phyloP scores from a whole-genome alignment of 2,329 filamentous ascomycete species.

The Aspergillus flavus region DNA sequence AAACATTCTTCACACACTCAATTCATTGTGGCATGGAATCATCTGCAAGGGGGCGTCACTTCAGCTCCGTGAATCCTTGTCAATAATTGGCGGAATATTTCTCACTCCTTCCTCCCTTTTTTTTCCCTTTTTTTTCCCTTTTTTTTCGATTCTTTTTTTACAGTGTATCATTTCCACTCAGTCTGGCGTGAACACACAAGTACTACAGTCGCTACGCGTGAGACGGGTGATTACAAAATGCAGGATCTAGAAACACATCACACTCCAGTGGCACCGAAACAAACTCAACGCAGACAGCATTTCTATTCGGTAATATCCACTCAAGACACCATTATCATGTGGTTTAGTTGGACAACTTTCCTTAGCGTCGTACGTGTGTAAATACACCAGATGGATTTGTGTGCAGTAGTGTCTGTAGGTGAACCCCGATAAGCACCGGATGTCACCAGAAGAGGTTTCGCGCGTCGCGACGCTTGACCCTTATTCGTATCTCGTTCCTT shows the following conservation, averaged over 20 bases:
- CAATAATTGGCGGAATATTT: neutral
- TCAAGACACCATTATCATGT: neutral
- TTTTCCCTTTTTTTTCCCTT: neutral
- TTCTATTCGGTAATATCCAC: neutral
- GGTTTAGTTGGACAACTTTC: neutral
- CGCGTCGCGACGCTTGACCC: neutral
- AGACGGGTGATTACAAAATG: neutral
- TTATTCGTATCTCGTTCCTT: neutral
- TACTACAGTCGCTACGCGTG: neutral
- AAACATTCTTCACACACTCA: neutral
- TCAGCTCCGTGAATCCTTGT: neutral
- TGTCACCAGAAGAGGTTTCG: neutral
- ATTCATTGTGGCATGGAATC: neutral
- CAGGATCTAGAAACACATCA: neutral
- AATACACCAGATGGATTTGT: neutral
- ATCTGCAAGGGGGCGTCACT: slow-evolving; percentile 10
- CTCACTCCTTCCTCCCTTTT: neutral
- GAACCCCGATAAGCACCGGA: neutral
- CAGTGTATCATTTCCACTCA: neutral
- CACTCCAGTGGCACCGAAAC: neutral
- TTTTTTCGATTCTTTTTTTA: neutral
- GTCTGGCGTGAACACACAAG: neutral
- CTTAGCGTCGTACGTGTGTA: neutral
- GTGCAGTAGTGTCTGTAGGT: neutral
- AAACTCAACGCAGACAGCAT: neutral